Evolutionary conservation across 2,329 filamentous ascomycete genomes (phyloP).

Genomic region (Phaeosphaeriaceae sp.): DNA sequence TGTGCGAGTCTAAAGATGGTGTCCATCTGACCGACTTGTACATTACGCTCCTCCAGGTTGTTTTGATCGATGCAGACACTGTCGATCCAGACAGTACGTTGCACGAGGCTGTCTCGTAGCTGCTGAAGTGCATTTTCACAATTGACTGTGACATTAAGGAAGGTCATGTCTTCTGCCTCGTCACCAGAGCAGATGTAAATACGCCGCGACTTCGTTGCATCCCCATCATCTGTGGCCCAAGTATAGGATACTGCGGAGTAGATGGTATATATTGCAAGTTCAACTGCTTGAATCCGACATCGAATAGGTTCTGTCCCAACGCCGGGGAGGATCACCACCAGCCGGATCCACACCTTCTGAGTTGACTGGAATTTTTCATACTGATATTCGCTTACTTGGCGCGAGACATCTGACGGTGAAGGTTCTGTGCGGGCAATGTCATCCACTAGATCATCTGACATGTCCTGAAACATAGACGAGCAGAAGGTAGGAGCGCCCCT

Average conservation of each 20-base stretch:
- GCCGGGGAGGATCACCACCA: neutral
- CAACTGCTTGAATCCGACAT: neutral
- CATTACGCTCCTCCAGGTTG: neutral
- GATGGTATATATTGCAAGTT: neutral
- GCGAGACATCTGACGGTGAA: neutral
- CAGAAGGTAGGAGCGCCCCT: no score
- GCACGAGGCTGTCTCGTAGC: neutral
- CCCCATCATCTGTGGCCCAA: neutral
- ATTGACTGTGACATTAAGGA: neutral
- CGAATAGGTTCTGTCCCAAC: neutral
- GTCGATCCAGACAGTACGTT: neutral
- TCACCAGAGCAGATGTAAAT: neutral
- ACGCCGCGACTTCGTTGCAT: neutral
- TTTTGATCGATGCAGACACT: neutral
- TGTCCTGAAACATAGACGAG: no score
- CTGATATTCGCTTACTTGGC: neutral
- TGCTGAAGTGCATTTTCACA: neutral
- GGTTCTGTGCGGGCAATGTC: no score
- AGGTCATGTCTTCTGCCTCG: neutral
- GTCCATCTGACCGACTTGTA: neutral
- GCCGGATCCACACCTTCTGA: neutral
- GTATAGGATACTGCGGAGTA: neutral
- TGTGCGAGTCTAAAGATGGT: neutral
- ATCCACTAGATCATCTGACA: no score
- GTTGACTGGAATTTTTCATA: neutral